Conservation (phyloP, 208 protist genomes). For the Balamuthia mandrillaris region DNA sequence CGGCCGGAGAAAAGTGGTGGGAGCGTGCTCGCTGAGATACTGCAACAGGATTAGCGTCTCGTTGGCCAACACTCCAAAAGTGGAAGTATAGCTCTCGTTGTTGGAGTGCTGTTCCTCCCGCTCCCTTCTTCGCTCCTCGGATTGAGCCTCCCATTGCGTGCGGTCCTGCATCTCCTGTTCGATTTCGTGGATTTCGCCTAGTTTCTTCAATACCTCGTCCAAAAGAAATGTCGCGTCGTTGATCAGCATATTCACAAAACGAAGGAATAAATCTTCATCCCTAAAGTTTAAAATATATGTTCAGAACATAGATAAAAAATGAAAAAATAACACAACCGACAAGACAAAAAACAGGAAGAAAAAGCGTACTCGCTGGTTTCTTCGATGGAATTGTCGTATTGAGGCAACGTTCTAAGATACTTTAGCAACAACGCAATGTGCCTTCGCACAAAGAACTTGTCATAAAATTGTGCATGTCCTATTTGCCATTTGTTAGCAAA, state of each 20-base stretch:
- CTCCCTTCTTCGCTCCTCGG: constrained; percentile 10
- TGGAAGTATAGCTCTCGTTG: constrained; percentile 10
- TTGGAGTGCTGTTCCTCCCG: not conserved
- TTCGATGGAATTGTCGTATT: constrained; percentile 29
- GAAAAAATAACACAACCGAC: not conserved
- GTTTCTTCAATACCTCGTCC: constrained; percentile 39
- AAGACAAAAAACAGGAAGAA: not conserved
- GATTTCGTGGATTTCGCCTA: constrained; percentile 19
- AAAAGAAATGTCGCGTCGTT: constrained; percentile 45
- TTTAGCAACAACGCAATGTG: constrained; percentile 40
- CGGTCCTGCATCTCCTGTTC: constrained; percentile 25
- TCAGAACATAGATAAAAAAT: not conserved
- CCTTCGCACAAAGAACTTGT: constrained; percentile 42
- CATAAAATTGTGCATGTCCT: constrained; percentile 47
- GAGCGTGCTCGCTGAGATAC: constrained; percentile 17
- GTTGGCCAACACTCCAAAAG: constrained; percentile 5
- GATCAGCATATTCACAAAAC: constrained; percentile 45
- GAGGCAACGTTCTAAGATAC: constrained; percentile 21
- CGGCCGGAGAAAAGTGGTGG: constrained; percentile 53
- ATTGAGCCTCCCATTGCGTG: not conserved
- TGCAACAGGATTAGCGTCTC: constrained; percentile 14
- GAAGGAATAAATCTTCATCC: constrained; percentile 14
- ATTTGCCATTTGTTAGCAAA: not conserved
- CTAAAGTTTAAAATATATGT: not conserved
- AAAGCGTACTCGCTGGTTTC: not conserved